These are phyloP conservation scores for Austroboletus niveus DNA, from an alignment of 1,284 basidiomycete genomes.

Conservation along the genomic window DNA sequence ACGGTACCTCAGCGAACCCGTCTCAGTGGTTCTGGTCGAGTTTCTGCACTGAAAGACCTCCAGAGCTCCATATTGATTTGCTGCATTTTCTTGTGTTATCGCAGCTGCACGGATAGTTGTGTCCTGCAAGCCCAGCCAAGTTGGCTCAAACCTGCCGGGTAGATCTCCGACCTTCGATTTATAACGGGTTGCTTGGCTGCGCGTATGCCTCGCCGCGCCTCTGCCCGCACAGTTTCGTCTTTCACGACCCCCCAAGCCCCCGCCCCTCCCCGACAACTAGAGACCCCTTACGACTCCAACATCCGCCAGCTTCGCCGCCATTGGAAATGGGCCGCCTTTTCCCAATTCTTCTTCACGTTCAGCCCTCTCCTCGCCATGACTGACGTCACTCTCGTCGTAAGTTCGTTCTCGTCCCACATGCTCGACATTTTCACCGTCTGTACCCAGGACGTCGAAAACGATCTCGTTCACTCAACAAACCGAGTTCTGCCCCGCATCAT, in stretches of 20 bases:
- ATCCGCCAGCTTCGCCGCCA: conserved; percentile 53
- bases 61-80: conserved; percentile 14
- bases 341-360: conserved; percentile 81
- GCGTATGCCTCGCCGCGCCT: conserved; percentile 38
- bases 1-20: conserved; percentile 8
- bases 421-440: conserved; percentile 9
- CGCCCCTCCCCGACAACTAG: conserved; percentile 25
- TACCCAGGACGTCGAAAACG: conserved; percentile 71
- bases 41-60: conserved; percentile 2
- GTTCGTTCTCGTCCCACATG: conserved; percentile 29
- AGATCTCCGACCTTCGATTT: conserved; percentile 37
- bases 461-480: conserved; percentile 60
- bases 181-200: conserved; percentile 37
- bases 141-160: conserved; percentile 26
- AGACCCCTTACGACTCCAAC: conserved; percentile 39
- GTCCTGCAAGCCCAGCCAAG: conserved; percentile 11
- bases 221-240: conserved; percentile 26
- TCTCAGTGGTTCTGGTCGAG: conserved; percentile 10
- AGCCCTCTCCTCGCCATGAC: conserved; percentile 59
- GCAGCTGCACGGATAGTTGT: conserved; percentile 13
- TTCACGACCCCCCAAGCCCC: conserved; percentile 26
- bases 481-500: conserved; percentile 69
- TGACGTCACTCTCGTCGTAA: conserved; percentile 61
- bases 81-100: conserved; percentile 24
- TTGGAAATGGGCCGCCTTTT: conserved; percentile 84